These are phyloP conservation scores for Lippia alba DNA, from an alignment of 305 asterid genomes.

Conservation along the genomic window DNA sequence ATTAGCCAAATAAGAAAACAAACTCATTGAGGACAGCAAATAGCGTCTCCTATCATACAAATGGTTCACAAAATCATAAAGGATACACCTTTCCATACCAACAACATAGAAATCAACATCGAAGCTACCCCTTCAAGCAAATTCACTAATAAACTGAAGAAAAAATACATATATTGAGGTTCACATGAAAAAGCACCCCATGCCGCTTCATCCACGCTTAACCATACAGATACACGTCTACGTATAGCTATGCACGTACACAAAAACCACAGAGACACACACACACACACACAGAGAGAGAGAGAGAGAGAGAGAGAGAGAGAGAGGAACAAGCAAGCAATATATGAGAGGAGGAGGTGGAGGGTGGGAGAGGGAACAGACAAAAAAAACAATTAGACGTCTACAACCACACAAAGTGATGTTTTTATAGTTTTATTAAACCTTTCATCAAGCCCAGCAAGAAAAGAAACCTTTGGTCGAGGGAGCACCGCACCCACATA, in stretches of 20 bases:
- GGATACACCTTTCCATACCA: slow-evolving; percentile 6
- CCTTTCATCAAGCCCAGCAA: slow-evolving; percentile 19
- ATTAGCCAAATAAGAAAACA: not conserved
- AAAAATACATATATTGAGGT: not conserved
- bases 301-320: not conserved
- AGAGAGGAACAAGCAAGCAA: slow-evolving; percentile 20
- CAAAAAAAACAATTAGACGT: slow-evolving; percentile 12
- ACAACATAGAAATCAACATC: slow-evolving; percentile 16
- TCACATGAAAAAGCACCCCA: not conserved
- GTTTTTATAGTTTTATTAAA: not conserved
- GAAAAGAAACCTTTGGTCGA: not conserved
- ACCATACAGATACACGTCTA: not conserved
- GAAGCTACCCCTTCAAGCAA: not conserved
- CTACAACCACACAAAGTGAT: slow-evolving; percentile 38
- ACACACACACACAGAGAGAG: no score
- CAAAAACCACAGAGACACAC: not conserved
- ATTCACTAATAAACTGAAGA: slow-evolving; percentile 14
- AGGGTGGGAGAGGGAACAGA: slow-evolving; percentile 10
- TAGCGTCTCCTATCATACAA: slow-evolving; percentile 5
- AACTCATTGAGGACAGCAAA: not conserved
- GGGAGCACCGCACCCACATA: slow-evolving; percentile 27
- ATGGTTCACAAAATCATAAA: slow-evolving; percentile 27
- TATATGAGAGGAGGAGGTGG: not conserved
- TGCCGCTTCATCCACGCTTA: not conserved
- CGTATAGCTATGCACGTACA: not conserved